phyloP scores from a whole-genome alignment of 2,329 filamentous ascomycete species.

The Penicillium digitatum region DNA sequence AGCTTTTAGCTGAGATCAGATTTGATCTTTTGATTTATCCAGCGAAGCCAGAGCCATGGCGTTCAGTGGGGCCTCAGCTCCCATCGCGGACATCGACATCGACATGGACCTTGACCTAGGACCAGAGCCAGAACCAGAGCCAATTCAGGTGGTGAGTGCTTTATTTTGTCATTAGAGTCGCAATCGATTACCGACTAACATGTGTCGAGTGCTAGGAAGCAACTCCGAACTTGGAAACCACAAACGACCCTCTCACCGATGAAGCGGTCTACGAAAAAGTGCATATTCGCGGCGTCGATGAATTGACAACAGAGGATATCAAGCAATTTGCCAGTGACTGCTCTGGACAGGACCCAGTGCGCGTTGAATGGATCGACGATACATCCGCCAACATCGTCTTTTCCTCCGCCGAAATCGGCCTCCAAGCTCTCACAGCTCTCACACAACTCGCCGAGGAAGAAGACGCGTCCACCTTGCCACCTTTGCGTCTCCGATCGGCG shows the following conservation, averaged over 20 bases:
- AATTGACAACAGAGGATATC: conserved; percentile 75
- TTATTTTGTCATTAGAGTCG: background rate
- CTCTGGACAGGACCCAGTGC: conserved; percentile 55
- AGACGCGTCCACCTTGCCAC: conserved; percentile 48
- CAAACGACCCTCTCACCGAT: conserved; percentile 28
- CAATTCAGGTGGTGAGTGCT: conserved; percentile 32
- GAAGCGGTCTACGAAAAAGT: conserved; percentile 57
- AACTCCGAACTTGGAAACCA: conserved; percentile 18
- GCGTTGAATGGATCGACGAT: conserved; percentile 94
- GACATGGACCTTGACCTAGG: conserved; percentile 65
- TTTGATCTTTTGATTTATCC: background rate
- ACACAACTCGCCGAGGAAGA: conserved; percentile 37
- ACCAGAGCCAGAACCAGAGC: conserved; percentile 44
- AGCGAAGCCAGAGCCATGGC: conserved; percentile 6
- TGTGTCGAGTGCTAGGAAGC: conserved; percentile 22
- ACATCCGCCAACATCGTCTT: conserved; percentile 84
- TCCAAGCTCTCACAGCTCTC: conserved; percentile 52
- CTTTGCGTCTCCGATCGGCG: conserved; percentile 63
- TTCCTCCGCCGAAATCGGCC: conserved; percentile 51
- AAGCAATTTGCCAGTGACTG: conserved; percentile 69
- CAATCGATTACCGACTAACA: conserved; percentile 1
- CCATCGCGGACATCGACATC: conserved; percentile 59
- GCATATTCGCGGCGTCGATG: conserved; percentile 79
- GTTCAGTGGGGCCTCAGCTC: conserved; percentile 4
- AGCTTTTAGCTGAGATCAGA: background rate